Percentiles rank a stretch among this genome's conserved stretches.
Conservation (phyloP, 2,329 filamentous ascomycete genomes). For the Alternaria atra region DNA sequence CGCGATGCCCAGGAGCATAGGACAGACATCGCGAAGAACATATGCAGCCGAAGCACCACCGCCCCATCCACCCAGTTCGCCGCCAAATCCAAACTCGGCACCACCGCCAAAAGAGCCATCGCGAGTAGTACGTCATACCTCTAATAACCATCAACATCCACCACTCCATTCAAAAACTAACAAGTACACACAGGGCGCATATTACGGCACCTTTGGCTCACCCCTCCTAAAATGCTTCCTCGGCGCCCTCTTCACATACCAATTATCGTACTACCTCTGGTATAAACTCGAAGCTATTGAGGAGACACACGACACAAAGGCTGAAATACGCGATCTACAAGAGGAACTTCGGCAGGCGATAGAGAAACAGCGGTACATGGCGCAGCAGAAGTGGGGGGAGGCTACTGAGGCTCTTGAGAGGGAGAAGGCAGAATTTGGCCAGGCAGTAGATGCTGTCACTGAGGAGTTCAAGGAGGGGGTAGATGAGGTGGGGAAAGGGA, state of each 20-base stretch:
- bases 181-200: slow-evolving; percentile 56
- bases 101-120: slow-evolving; percentile 31
- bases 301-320: slow-evolving; percentile 63
- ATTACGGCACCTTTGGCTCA: slow-evolving; percentile 78
- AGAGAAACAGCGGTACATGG: slow-evolving; percentile 21
- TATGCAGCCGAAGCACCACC: slow-evolving; percentile 27
- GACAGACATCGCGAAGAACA: slow-evolving; percentile 17
- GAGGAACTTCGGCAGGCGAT: slow-evolving; percentile 35
- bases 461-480: slow-evolving; percentile 27
- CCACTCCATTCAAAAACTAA: background rate
- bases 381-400: slow-evolving; percentile 14
- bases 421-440: slow-evolving; percentile 17
- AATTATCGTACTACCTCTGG: slow-evolving; percentile 79
- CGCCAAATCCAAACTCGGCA: slow-evolving; percentile 23
- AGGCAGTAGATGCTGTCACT: slow-evolving; percentile 21
- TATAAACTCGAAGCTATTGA: slow-evolving; percentile 77
- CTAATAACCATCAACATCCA: background rate
- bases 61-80: slow-evolving; percentile 19
- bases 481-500: slow-evolving; percentile 23
- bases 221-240: slow-evolving; percentile 78
- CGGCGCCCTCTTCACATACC: slow-evolving; percentile 79
- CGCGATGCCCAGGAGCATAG: slow-evolving; percentile 7
- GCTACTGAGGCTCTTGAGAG: slow-evolving; percentile 19
- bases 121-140: slow-evolving; percentile 28
- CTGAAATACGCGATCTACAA: slow-evolving; percentile 32